Conservation (phyloP, 1,139 yeast species). For the Zygoascus meyerae region DNA sequence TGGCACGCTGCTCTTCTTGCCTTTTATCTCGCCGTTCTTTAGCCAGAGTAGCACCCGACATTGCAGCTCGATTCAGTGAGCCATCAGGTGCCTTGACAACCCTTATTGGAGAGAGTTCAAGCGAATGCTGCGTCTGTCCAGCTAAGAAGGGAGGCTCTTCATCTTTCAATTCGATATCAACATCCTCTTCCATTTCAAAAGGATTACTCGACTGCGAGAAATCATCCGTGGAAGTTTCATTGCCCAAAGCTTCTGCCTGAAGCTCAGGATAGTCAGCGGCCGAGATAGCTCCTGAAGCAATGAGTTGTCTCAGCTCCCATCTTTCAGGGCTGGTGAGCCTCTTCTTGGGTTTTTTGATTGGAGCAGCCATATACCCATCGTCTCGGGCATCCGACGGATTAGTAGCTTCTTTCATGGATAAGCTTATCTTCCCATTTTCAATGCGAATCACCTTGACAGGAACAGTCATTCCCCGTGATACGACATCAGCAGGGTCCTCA, state of each 20-base stretch:
- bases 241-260: slow-evolving; percentile 18
- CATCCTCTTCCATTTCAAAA: slow-evolving; percentile 46
- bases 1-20: slow-evolving; percentile 43
- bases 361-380: too few relatives aligned
- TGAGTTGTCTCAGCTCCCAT: slow-evolving; percentile 83
- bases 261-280: slow-evolving; percentile 70
- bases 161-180: slow-evolving; percentile 68
- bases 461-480: slow-evolving; percentile 55
- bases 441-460: slow-evolving; percentile 53
- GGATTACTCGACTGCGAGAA: slow-evolving; percentile 26
- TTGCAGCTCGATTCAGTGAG: slow-evolving; percentile 68
- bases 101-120: slow-evolving; percentile 48
- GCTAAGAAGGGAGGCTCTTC: slow-evolving; percentile 68
- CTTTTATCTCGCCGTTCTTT: slow-evolving; percentile 60
- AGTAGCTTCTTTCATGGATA: slow-evolving; percentile 72
- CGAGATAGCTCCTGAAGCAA: slow-evolving; percentile 70
- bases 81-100: slow-evolving; percentile 73
- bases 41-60: slow-evolving; percentile 67
- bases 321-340: slow-evolving; percentile 78
- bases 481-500: slow-evolving; percentile 52
- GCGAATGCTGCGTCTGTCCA: slow-evolving; percentile 45
- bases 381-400: slow-evolving; percentile 46
- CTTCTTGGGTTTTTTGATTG: slow-evolving; percentile 30
- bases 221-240: slow-evolving; percentile 41
- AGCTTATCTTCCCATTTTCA: slow-evolving; percentile 45